Conservation (phyloP, 139 green algal species). For the Closterium sp. region DNA sequence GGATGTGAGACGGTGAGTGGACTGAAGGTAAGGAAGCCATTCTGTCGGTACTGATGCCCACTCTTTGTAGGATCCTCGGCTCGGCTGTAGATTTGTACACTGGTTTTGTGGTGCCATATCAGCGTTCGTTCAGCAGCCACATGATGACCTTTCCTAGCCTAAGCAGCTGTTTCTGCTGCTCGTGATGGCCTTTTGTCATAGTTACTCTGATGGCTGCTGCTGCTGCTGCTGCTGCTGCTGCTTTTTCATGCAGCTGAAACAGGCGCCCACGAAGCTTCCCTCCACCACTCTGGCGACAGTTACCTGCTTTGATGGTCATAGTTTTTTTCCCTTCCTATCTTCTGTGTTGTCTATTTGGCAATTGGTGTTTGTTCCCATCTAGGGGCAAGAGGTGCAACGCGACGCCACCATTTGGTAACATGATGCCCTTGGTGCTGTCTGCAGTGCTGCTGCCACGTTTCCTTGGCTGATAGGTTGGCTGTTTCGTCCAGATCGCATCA, state of each 20-base stretch:
- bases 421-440: not conserved
- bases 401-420: not conserved
- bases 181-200: not conserved
- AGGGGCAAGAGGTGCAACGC: not conserved
- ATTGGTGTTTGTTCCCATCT: not conserved
- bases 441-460: not conserved
- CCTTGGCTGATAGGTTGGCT: not conserved
- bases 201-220: not conserved
- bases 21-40: not conserved
- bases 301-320: no score
- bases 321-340: not conserved
- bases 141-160: not conserved
- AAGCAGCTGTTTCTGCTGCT: not conserved
- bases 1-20: not conserved
- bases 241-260: not conserved
- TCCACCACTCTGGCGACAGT: no score
- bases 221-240: no score
- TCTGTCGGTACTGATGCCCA: no score
- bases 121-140: not conserved
- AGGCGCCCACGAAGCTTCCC: not conserved
- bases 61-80: no score
- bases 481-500: not conserved
- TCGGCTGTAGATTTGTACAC: not conserved
- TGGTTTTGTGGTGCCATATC: not conserved
- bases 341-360: not conserved